These are phyloP conservation scores for Candida anutae DNA, from an alignment of 1,139 yeast genomes.

Conservation along the genomic window DNA sequence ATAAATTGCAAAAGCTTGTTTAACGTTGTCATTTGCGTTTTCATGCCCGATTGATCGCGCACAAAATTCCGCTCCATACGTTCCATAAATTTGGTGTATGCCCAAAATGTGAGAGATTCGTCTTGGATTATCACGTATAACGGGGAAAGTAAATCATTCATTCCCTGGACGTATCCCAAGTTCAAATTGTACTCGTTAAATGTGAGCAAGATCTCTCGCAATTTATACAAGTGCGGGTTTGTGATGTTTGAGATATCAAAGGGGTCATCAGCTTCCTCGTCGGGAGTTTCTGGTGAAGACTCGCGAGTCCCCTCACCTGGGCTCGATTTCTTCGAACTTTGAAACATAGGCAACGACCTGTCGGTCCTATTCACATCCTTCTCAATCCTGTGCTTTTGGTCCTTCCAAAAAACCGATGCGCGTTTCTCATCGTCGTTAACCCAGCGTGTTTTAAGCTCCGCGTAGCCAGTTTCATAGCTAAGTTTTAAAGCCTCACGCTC, in stretches of 20 bases:
- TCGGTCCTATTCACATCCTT: constrained; percentile 94
- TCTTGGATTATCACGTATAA: constrained; percentile 71
- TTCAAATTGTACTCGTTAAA: constrained; percentile 78
- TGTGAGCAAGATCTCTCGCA: constrained; percentile 77
- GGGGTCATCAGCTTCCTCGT: constrained; percentile 43
- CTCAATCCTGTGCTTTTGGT: constrained; percentile 81
- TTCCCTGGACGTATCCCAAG: constrained; percentile 94
- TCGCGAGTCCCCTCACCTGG: constrained; percentile 10
- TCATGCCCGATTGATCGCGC: constrained; percentile 89
- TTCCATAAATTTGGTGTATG: constrained; percentile 83
- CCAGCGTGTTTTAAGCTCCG: constrained; percentile 62
- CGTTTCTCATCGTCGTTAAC: constrained; percentile 50
- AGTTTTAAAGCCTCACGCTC: constrained; percentile 57
- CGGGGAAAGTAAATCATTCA: constrained; percentile 91
- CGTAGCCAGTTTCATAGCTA: constrained; percentile 58
- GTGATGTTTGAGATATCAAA: constrained; percentile 43
- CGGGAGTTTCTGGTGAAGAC: constrained; percentile 36
- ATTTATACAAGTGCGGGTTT: constrained; percentile 59
- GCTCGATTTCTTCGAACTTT: constrained; percentile 28
- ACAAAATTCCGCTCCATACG: constrained; percentile 92
- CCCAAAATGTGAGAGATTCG: constrained; percentile 81
- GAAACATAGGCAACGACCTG: constrained; percentile 61
- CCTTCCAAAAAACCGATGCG: constrained; percentile 72
- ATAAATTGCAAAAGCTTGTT: constrained; percentile 81
- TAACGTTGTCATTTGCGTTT: constrained; percentile 74